A percentile compares a stretch with the other conserved stretches of the same genome.
phyloP scores from a whole-genome alignment of 768 basidiomycete species.

The Tricholoma saponaceum region DNA sequence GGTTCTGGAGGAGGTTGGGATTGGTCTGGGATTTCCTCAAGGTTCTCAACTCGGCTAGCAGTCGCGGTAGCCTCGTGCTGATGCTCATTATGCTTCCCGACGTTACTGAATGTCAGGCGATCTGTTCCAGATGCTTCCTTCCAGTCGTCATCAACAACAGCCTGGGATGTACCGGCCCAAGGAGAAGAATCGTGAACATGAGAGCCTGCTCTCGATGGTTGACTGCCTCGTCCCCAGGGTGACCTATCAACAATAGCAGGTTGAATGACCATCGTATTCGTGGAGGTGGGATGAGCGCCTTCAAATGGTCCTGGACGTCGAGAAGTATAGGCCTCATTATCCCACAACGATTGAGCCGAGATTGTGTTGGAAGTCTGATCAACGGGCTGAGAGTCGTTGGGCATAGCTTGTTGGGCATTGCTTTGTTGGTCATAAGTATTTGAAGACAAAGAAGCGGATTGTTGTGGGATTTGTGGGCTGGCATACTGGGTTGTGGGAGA shows the following conservation, averaged over 20 bases:
- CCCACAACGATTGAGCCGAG: constrained; percentile 34
- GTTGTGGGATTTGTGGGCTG: constrained; percentile 1
- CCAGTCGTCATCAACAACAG: constrained; percentile 45
- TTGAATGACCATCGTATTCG: constrained; percentile 28
- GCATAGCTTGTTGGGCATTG: constrained; percentile 11
- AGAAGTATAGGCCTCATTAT: constrained; percentile 19
- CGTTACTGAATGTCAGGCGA: constrained; percentile 53
- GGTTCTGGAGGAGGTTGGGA: constrained; percentile 5
- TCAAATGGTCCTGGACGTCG: constrained; percentile 42
- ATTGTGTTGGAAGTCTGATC: constrained; percentile 15
- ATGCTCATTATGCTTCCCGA: constrained; percentile 56
- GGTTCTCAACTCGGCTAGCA: constrained; percentile 1
- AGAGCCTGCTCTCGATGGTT: constrained; percentile 21
- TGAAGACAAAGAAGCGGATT: constrained; percentile 6
- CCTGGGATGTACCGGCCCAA: constrained; percentile 51
- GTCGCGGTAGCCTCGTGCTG: constrained; percentile 34
- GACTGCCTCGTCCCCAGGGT: constrained; percentile 33
- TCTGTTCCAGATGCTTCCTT: constrained; percentile 34
- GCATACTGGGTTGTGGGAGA: constrained; percentile 11
- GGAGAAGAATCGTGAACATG: constrained; percentile 44
- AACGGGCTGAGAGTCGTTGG: constrained; percentile 13
- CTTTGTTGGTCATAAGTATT: constrained; percentile 10
- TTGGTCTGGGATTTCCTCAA: constrained; percentile 11
- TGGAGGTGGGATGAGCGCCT: constrained; percentile 34
- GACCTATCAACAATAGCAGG: constrained; percentile 22